Conservation (phyloP, 805 yeast genomes). For the Wickerhamiella occidentalis region DNA sequence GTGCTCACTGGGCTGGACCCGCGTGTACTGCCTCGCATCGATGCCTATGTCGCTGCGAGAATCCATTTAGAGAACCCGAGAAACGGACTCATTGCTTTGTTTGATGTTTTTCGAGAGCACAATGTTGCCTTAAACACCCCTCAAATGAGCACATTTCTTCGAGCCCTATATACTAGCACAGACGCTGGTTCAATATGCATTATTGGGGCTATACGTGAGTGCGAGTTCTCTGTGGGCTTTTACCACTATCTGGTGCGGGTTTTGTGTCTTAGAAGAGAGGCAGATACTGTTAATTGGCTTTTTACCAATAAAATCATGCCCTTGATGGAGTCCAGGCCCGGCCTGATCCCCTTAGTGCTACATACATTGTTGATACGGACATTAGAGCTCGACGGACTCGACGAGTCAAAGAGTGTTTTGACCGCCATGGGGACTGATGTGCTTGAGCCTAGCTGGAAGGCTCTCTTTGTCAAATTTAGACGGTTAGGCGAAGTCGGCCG, state of each 20-base stretch:
- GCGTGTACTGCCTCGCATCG: background rate
- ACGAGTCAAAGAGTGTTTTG: slow-evolving; percentile 19
- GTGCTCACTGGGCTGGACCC: background rate
- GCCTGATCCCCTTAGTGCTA: slow-evolving; percentile 13
- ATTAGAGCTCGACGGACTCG: slow-evolving; percentile 22
- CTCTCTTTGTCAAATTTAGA: slow-evolving; percentile 23
- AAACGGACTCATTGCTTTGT: background rate
- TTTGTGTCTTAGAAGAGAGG: slow-evolving; percentile 9
- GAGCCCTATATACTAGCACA: slow-evolving; percentile 14
- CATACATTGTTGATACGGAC: slow-evolving; percentile 22
- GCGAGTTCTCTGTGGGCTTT: slow-evolving; percentile 12
- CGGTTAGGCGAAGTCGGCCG: slow-evolving; percentile 21
- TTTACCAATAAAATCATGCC: slow-evolving; percentile 14
- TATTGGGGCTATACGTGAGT: background rate
- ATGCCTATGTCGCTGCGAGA: background rate
- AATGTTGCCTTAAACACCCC: slow-evolving; percentile 3
- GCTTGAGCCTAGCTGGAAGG: slow-evolving; percentile 19
- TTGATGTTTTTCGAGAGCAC: background rate
- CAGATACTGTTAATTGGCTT: slow-evolving; percentile 11
- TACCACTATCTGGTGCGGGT: slow-evolving; percentile 17
- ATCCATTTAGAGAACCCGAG: background rate
- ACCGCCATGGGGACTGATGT: slow-evolving; percentile 19
- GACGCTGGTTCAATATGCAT: slow-evolving; percentile 14
- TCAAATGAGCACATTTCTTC: slow-evolving; percentile 10
- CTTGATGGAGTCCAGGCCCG: slow-evolving; percentile 12